Base-by-base conservation (phyloP, 495 filamentous ascomycete genomes). In the Extremus antarcticus region DNA sequence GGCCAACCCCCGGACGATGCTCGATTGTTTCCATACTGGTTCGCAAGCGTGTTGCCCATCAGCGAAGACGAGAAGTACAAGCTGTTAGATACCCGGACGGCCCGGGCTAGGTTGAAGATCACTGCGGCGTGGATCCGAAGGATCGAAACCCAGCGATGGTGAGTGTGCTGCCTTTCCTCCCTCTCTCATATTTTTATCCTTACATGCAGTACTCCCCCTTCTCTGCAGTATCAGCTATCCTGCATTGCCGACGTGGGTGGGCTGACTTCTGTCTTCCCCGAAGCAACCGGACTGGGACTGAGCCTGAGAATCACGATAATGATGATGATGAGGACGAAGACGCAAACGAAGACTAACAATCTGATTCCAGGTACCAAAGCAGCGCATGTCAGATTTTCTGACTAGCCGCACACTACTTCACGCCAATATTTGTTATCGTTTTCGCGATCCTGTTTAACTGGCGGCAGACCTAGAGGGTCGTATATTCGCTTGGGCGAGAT, bases 11-110 rank as follows among this genome's bases (percentile, higher is more conserved):
- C 88, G 0, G 72, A 76, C 7, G 87, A 95, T 66, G 80, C 87
- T 1, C 81, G 81, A 0, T 63, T 78, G 13, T 92, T 95, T 61
- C 86, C 89, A 0, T 96, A 88, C 74, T 96, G 90, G 90, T 85
- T 96, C 57, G 89, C 87, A 16, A 85, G 78, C 60, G 80, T 94
- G 48, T 64, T 94, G 10, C 88, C 88, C 16, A 79, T 90, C 29
- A 75, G 75, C 39, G 86, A 89, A 17, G 74, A 82, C 21, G 84
- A 94, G 56, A 91, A 90, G 63, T 94, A 94, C 60, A 74, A 73
- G 9, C 68, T 95, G 20, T 69, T 95, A 24, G 66, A 71, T 10
- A 84, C 83, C 2, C 81, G 69, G 2, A 91, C 83, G 58, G 89
- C 94, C 0, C 71, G 89, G 45, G 85, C 90, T 63, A 71, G 90